These are phyloP conservation scores for Umbelopsis sp. DNA, from an alignment of 192 early-diverging fungal genomes.

Conservation along the genomic window DNA sequence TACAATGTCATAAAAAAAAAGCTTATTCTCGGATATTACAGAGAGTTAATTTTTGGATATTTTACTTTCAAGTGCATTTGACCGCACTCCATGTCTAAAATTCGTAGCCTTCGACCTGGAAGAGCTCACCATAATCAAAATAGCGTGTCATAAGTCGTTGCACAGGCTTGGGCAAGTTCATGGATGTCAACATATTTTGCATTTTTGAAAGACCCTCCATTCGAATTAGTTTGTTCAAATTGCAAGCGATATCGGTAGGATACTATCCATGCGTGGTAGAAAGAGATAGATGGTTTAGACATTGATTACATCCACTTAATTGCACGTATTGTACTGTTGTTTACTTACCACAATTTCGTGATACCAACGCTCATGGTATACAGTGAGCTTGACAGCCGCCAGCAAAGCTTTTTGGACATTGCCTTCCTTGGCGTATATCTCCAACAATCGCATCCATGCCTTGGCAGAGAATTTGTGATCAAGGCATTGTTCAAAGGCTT, in stretches of 20 bases:
- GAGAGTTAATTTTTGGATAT: neutral
- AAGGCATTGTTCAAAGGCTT: constrained; percentile 85
- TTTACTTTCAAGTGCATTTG: neutral
- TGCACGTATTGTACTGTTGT: neutral
- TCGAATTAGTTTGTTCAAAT: constrained; percentile 83
- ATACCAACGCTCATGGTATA: constrained; percentile 89
- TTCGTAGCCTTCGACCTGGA: constrained; percentile 69
- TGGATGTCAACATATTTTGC: constrained; percentile 84
- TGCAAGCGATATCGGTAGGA: constrained; percentile 84
- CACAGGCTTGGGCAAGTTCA: constrained; percentile 82
- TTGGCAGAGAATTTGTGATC: constrained; percentile 92
- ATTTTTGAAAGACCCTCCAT: constrained; percentile 92
- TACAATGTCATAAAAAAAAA: neutral
- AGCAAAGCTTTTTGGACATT: constrained; percentile 80
- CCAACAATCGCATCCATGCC: constrained; percentile 85
- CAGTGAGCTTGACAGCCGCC: constrained; percentile 80
- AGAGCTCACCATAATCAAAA: constrained; percentile 69
- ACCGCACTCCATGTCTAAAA: constrained; percentile 46
- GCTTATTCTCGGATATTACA: neutral
- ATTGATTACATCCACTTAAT: too few species aligned
- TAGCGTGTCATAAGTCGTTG: constrained; percentile 76
- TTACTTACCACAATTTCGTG: constrained; percentile 80
- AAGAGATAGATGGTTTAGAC: neutral
- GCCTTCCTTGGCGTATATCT: constrained; percentile 77
- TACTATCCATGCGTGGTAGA: constrained; percentile 54